These are phyloP conservation scores for Psilocybe cyanescens DNA, from an alignment of 768 basidiomycete genomes.

Conservation along the genomic window DNA sequence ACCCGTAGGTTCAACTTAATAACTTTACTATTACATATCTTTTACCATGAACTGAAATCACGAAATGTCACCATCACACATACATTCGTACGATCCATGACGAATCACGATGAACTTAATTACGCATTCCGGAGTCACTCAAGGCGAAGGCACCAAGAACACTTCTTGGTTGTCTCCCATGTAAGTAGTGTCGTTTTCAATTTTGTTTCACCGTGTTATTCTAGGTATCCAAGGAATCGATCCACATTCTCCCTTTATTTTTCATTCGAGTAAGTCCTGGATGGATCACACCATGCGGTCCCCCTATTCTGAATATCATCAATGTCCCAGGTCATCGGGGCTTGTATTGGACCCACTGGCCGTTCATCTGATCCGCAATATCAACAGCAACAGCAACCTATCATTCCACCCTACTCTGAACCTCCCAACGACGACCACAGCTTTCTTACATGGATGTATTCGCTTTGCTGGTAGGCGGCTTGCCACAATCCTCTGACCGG, in stretches of 20 bases:
- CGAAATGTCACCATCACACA: constrained; percentile 62
- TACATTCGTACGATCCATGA: constrained; percentile 54
- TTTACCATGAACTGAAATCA: background rate
- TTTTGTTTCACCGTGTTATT: background rate
- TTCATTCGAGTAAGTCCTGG: constrained; percentile 33
- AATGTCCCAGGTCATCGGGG: constrained; percentile 24
- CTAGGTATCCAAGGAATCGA: constrained; percentile 35
- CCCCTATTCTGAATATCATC: background rate
- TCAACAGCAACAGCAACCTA: constrained; percentile 49
- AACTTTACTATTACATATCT: background rate
- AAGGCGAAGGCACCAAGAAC: constrained; percentile 9
- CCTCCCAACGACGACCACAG: constrained; percentile 42
- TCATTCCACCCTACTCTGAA: constrained; percentile 50
- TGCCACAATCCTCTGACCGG: too few relatives aligned
- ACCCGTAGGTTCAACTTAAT: constrained; percentile 44
- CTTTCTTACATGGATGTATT: constrained; percentile 48
- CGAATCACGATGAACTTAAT: constrained; percentile 24
- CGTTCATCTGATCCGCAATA: constrained; percentile 49
- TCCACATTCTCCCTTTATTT: constrained; percentile 40
- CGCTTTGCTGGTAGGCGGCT: constrained; percentile 38
- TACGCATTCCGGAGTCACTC: constrained; percentile 11
- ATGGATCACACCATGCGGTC: background rate
- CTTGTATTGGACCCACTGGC: constrained; percentile 51
- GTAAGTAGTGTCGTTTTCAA: background rate
- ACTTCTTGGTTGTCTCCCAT: constrained; percentile 2